phyloP scores from a whole-genome alignment of 495 filamentous ascomycete species.

The Daldinia grandis region DNA sequence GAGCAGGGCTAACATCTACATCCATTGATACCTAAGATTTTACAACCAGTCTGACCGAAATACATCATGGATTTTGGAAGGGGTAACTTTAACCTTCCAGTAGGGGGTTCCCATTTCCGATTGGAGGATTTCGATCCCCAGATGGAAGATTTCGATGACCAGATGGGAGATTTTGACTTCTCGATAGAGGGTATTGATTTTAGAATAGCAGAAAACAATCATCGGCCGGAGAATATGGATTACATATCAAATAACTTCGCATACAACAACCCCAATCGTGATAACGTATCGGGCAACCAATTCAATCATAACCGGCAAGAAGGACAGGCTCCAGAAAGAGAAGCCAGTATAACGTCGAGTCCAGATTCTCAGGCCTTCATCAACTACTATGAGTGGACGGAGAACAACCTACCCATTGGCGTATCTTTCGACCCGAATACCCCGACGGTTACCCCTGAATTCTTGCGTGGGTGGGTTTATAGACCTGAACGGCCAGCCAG shows the following conservation, averaged over 20 bases:
- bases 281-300: neutral
- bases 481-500: neutral
- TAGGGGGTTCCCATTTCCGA: neutral
- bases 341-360: neutral
- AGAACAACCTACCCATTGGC: constrained; percentile 19
- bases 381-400: constrained; percentile 9
- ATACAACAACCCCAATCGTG: neutral
- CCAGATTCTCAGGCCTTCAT: constrained; percentile 2
- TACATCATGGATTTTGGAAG: neutral
- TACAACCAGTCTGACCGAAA: neutral
- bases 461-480: constrained; percentile 12
- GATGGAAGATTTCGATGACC: neutral
- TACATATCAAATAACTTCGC: neutral
- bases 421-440: constrained; percentile 2
- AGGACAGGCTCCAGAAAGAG: neutral
- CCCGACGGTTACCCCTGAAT: constrained; percentile 10
- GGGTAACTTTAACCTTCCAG: neutral
- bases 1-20: neutral
- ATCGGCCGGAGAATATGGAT: neutral
- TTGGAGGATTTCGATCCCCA: neutral
- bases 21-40: neutral
- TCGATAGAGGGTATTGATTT: neutral
- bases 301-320: too few species aligned
- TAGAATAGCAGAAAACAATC: neutral
- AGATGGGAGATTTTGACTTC: neutral